Conservation (phyloP, 1,139 yeast species). For the Diutina siamensis region DNA sequence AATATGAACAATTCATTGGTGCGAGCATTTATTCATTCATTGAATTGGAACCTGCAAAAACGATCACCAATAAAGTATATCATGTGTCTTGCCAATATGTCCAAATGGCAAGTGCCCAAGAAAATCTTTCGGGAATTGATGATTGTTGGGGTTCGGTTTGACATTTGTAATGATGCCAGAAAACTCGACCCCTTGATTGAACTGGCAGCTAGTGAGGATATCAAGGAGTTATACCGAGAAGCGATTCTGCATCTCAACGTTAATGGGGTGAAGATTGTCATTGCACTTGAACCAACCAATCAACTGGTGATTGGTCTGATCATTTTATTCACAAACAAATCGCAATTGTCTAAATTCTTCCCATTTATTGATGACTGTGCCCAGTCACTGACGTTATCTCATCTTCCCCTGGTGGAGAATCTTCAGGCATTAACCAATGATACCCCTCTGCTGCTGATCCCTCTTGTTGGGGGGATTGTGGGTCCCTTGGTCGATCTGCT, state of each 20-base stretch:
- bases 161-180: constrained; percentile 34
- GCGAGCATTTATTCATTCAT: constrained; percentile 16
- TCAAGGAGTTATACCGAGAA: constrained; percentile 14
- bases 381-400: neutral
- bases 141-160: constrained; percentile 50
- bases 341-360: constrained; percentile 35
- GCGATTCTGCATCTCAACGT: constrained; percentile 14
- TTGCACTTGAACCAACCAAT: constrained; percentile 45
- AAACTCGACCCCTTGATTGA: constrained; percentile 19
- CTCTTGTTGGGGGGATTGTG: constrained; percentile 39
- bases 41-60: neutral
- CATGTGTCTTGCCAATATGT: constrained; percentile 26
- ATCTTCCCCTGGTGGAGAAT: neutral
- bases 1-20: constrained; percentile 15
- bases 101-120: constrained; percentile 42
- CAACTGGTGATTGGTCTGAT: constrained; percentile 46
- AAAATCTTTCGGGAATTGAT: constrained; percentile 45
- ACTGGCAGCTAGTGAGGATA: constrained; percentile 7
- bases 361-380: constrained; percentile 37
- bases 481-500: constrained; percentile 47
- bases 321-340: constrained; percentile 39
- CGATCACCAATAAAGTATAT: constrained; percentile 11
- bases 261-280: constrained; percentile 35
- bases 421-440: neutral
- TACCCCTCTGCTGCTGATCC: constrained; percentile 7